phyloP scores from a whole-genome alignment of 768 basidiomycete species.

The Clavaria fumosa region DNA sequence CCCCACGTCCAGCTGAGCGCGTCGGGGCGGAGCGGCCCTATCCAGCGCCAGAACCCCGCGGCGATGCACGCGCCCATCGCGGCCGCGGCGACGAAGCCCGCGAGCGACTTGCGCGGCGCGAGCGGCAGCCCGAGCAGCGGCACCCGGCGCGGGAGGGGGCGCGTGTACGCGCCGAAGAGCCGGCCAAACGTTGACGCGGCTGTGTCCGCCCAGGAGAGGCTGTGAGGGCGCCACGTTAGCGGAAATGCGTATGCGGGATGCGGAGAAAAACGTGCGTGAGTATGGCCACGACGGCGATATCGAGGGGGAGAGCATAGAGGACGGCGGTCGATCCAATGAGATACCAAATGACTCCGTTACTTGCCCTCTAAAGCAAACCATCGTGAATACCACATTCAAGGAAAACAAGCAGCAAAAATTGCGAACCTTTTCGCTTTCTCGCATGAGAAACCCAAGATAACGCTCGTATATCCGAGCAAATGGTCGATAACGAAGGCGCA shows the following conservation, averaged over 20 bases:
- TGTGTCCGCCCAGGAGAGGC: constrained; percentile 92
- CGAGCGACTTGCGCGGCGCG: constrained; percentile 70
- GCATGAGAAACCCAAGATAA: constrained; percentile 70
- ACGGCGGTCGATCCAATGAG: constrained; percentile 74
- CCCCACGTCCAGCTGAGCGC: constrained; percentile 45
- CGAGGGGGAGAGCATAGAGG: constrained; percentile 61
- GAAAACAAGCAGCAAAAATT: neutral
- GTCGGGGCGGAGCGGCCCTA: constrained; percentile 32
- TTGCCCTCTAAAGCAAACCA: constrained; percentile 29
- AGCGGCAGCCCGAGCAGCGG: constrained; percentile 45
- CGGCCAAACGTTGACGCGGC: constrained; percentile 86
- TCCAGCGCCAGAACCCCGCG: constrained; percentile 52
- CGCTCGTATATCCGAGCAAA: constrained; percentile 63
- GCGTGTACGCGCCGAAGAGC: constrained; percentile 60
- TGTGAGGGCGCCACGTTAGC: constrained; percentile 20
- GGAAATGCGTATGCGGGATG: constrained; percentile 1
- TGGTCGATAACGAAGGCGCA: constrained; percentile 48
- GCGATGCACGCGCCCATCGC: constrained; percentile 57
- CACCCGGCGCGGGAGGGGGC: constrained; percentile 27
- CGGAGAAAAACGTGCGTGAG: constrained; percentile 49
- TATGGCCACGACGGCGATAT: constrained; percentile 80
- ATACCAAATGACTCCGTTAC: constrained; percentile 87
- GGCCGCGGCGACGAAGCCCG: constrained; percentile 68
- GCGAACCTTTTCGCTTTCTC: constrained; percentile 68
- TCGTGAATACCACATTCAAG: constrained; percentile 1